These are phyloP conservation scores for Alternaria brassicicola DNA, from an alignment of 2,329 filamentous ascomycete genomes.

Conservation along the genomic window DNA sequence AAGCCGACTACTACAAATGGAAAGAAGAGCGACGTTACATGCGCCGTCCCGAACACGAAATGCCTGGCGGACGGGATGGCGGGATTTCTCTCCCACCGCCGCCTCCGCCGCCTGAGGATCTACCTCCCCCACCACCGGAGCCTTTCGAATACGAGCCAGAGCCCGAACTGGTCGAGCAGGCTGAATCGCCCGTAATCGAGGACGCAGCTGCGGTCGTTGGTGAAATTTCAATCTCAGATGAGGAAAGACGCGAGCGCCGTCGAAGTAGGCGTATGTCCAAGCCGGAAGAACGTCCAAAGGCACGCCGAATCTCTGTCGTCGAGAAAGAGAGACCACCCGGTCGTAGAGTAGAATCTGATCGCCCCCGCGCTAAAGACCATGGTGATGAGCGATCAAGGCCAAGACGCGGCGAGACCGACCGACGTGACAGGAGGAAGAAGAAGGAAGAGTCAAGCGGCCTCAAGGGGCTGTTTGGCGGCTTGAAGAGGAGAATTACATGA, in stretches of 20 bases:
- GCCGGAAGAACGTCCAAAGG: conserved; percentile 38
- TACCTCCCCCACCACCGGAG: conserved; percentile 25
- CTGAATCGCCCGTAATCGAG: conserved; percentile 27
- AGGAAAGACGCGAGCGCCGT: conserved; percentile 36
- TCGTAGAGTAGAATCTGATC: conserved; percentile 38
- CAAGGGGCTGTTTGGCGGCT: conserved; percentile 41
- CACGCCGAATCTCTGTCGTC: conserved; percentile 38
- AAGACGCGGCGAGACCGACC: conserved; percentile 36
- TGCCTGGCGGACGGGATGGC: conserved; percentile 36
- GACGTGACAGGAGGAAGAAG: conserved; percentile 31
- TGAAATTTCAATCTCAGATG: conserved; percentile 35
- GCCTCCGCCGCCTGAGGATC: conserved; percentile 21
- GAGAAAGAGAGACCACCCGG: conserved; percentile 41
- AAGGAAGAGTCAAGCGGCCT: conserved; percentile 39
- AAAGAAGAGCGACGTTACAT: conserved; percentile 40
- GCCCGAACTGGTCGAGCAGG: conserved; percentile 13
- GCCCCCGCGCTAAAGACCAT: conserved; percentile 28
- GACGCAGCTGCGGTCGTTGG: conserved; percentile 37
- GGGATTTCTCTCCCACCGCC: conserved; percentile 27
- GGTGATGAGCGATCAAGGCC: conserved; percentile 33
- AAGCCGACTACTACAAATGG: conserved; percentile 39
- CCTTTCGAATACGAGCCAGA: conserved; percentile 28
- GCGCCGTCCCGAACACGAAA: conserved; percentile 34
- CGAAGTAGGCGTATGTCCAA: conserved; percentile 34
- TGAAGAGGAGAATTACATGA: conserved; percentile 40